These are phyloP conservation scores for Aspergillus quadricinctus DNA, from an alignment of 2,329 filamentous ascomycete genomes.

Conservation along the genomic window DNA sequence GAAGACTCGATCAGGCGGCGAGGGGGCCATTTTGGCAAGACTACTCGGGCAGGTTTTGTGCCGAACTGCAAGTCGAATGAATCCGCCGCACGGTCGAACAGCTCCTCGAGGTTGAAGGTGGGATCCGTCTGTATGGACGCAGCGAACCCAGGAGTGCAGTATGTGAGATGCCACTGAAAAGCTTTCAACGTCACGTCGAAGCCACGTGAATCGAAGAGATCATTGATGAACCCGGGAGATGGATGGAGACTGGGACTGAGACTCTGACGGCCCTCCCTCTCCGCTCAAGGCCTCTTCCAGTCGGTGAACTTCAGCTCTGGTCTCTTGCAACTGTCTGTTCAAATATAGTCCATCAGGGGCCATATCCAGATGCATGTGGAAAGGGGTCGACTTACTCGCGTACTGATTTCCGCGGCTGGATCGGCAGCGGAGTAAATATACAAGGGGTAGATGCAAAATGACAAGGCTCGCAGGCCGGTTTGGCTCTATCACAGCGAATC, in stretches of 20 bases:
- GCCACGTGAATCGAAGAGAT: neutral
- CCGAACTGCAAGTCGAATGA: constrained; percentile 7
- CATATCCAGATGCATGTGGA: neutral
- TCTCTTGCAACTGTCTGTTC: constrained; percentile 11
- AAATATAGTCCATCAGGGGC: too few relatives aligned
- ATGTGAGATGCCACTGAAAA: constrained; percentile 18
- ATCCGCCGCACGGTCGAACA: constrained; percentile 6
- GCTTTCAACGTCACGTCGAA: constrained; percentile 4
- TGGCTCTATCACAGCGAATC: constrained; percentile 24
- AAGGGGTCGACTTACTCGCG: constrained; percentile 14
- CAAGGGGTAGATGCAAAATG: constrained; percentile 17
- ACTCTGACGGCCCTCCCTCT: neutral
- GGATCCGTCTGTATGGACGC: constrained; percentile 9
- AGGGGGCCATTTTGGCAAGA: constrained; percentile 14
- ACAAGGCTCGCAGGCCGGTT: constrained; percentile 25
- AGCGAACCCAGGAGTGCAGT: constrained; percentile 11
- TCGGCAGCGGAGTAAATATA: constrained; percentile 13
- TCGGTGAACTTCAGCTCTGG: neutral
- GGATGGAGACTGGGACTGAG: neutral
- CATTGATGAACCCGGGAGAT: neutral
- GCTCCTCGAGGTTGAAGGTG: constrained; percentile 14
- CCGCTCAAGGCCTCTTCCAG: neutral
- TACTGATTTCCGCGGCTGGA: constrained; percentile 15
- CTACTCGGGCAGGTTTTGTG: neutral
- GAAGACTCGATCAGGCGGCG: constrained; percentile 10